Evolutionary conservation across 2,329 filamentous ascomycete species (phyloP).

Genomic region (Pyricularia sp.): DNA sequence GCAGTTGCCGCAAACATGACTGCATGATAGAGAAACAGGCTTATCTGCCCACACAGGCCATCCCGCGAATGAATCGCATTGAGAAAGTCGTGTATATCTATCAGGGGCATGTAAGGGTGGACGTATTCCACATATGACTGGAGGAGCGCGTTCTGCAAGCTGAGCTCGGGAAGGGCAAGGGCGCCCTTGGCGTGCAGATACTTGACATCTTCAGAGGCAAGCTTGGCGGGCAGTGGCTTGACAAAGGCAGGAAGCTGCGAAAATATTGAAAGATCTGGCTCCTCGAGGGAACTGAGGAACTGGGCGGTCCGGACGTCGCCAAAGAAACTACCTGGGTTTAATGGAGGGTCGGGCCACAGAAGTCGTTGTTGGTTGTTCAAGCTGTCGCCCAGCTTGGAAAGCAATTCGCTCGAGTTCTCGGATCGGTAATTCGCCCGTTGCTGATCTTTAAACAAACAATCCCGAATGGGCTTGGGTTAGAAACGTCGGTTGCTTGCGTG

Average conservation of each 20-base stretch:
- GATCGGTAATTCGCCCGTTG: constrained; percentile 7
- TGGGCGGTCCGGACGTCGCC: constrained; percentile 29
- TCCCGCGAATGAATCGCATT: constrained; percentile 54
- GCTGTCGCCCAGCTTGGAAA: constrained; percentile 19
- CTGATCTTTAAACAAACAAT: constrained; percentile 11
- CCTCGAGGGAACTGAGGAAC: constrained; percentile 36
- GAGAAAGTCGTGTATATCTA: constrained; percentile 58
- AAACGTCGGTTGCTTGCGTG: background rate
- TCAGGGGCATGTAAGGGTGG: constrained; percentile 85
- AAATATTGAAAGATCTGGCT: constrained; percentile 27
- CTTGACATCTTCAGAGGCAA: constrained; percentile 71
- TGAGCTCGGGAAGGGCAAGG: constrained; percentile 60
- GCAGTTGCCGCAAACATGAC: constrained; percentile 91
- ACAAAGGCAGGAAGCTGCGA: constrained; percentile 58
- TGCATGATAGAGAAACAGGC: constrained; percentile 82
- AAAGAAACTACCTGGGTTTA: constrained; percentile 22
- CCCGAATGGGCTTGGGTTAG: background rate
- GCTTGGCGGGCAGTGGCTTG: constrained; percentile 66
- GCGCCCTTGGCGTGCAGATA: constrained; percentile 82
- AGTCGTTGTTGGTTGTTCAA: constrained; percentile 20
- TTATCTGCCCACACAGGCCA: constrained; percentile 62
- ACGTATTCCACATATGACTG: constrained; percentile 82
- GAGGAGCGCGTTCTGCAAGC: constrained; percentile 71
- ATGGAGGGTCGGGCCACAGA: constrained; percentile 21
- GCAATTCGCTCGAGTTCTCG: constrained; percentile 9